Evolutionary conservation across 129 eudicot genomes (phyloP).

Genomic region (Solidago caesia): DNA sequence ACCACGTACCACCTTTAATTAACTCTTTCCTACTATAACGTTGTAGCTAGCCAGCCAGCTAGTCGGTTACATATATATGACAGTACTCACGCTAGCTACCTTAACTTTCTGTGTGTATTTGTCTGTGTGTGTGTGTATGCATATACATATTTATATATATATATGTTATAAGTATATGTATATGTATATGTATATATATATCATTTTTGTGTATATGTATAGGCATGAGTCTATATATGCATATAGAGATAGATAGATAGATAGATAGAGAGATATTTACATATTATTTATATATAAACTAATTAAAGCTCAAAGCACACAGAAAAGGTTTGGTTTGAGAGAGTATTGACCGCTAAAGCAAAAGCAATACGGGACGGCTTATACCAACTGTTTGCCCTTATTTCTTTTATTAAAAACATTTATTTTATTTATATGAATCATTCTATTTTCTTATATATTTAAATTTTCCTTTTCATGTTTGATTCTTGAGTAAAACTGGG

Average conservation of each 20-base stretch:
- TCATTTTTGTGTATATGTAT: slow-evolving; percentile 6
- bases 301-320: slow-evolving; percentile 27
- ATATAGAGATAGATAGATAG: slow-evolving; percentile 9
- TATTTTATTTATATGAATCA: no score
- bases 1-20: slow-evolving; percentile 42
- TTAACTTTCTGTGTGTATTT: background rate
- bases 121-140: background rate
- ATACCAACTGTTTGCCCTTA: no score
- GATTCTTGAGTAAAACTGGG: no score
- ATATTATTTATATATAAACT: background rate
- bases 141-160: slow-evolving; percentile 8
- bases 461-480: background rate
- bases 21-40: slow-evolving; percentile 43
- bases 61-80: slow-evolving; percentile 32
- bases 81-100: background rate
- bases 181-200: background rate
- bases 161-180: slow-evolving; percentile 6
- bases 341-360: slow-evolving; percentile 60
- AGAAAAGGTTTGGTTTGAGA: slow-evolving; percentile 37
- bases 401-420: no score
- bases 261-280: slow-evolving; percentile 18
- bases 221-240: background rate
- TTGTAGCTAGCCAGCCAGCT: slow-evolving; percentile 19
- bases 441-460: no score
- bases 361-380: slow-evolving; percentile 34